Evolutionary conservation across 306 rosid genomes (phyloP), one percentile per base, ranked within the genome.

Genomic region (Mimosa pudica): DNA sequence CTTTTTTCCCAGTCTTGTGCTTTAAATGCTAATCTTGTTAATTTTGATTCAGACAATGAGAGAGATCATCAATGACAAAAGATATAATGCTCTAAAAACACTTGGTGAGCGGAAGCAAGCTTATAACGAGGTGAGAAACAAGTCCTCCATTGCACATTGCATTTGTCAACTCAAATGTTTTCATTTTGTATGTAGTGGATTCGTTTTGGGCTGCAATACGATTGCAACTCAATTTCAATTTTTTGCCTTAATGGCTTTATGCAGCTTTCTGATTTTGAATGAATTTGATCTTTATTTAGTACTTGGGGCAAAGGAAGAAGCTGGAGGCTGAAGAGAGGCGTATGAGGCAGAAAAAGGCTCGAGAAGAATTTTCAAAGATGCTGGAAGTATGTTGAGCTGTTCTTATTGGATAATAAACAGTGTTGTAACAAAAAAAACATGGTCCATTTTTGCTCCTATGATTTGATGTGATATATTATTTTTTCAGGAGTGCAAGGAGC

Each of bases 41-140:
- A 76, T 67, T 77, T 76, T 75, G 41, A 69, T 62, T 44, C 90
- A 96, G 99, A 84, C 97, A 79, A 96, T 96, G 99, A 92, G 94
- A 85, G 99, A 96, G 85, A 96, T 91, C 76, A 84, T 96, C 82
- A 93, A 80, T 84, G 99, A 96, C 88, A 93, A 90, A 87, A 86
- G 98, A 83, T 96, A 96, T 84, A 94, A 88, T 54, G 98, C 98
- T 66, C 84, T 96, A 52, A 96, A 89, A 87, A 96, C 99, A 69
- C 94, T 89, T 66, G 99, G 99, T 61, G 99, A 96, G 89, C 90
- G 96, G 86, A 96, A 96, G 82, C 99, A 96, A 87, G 98, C 99
- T 70, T 96, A 93, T 82, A 92, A 96, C 86, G 99, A 93, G 99
- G 99, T 96, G 89, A 83, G 79, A 35, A 70, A 41, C 79, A 70